Evolutionary conservation across 345 rosid species (phyloP).

Genomic region (Leavenworthia alabamica): DNA sequence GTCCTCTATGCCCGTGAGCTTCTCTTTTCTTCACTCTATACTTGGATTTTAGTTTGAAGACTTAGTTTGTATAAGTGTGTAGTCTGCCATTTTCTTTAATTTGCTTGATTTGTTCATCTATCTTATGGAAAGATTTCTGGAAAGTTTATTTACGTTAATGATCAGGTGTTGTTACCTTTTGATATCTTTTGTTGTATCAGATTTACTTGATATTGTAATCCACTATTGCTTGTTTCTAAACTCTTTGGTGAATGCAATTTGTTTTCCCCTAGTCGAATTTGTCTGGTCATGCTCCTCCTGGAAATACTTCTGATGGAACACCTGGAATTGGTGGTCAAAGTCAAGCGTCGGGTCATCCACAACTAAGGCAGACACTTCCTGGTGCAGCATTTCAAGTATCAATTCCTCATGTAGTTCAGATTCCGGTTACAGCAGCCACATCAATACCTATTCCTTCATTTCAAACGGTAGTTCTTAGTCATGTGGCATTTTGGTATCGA

Average conservation of each 20-base stretch:
- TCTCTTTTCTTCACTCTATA: not conserved
- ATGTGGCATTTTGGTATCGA: not conserved
- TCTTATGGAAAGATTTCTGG: not conserved
- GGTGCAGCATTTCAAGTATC: constrained; percentile 43
- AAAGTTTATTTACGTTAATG: not conserved
- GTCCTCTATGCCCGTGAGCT: constrained; percentile 47
- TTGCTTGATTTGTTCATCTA: not conserved
- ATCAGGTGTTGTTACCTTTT: not conserved
- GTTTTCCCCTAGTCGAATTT: constrained; percentile 39
- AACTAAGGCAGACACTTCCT: constrained; percentile 44
- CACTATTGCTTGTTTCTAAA: not conserved
- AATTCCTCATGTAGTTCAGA: constrained; percentile 53
- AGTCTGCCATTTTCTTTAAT: not conserved
- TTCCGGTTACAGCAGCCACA: constrained; percentile 49
- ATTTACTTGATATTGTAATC: not conserved
- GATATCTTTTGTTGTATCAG: not conserved
- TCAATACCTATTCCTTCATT: constrained; percentile 63
- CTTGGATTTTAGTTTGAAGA: not conserved
- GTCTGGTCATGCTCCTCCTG: constrained; percentile 44
- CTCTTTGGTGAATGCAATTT: not conserved
- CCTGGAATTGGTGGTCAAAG: constrained; percentile 37
- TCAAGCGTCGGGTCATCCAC: constrained; percentile 48
- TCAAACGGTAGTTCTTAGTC: constrained; percentile 37
- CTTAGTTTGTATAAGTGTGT: not conserved
- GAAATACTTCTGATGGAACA: constrained; percentile 40